These are phyloP conservation scores for Bauhinia variegata DNA, from an alignment of 306 rosid species.

Conservation along the genomic window DNA sequence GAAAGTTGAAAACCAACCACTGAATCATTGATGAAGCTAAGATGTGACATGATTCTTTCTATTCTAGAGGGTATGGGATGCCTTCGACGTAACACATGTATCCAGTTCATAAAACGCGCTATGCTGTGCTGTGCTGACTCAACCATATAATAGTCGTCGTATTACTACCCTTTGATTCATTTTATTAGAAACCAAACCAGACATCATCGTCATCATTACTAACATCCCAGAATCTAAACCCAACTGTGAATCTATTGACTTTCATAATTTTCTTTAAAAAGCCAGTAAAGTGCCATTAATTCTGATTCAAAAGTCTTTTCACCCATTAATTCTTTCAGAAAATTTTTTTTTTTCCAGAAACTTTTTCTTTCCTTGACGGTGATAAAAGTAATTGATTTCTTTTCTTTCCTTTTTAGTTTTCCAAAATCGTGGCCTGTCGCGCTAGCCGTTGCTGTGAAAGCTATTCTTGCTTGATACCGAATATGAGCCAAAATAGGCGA, in stretches of 20 bases:
- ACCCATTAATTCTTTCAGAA: background rate
- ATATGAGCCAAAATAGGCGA: background rate
- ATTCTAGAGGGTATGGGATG: no score
- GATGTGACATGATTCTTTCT: no score
- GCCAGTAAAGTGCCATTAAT: background rate
- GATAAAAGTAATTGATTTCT: slow-evolving; percentile 1
- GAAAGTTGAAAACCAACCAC: no score
- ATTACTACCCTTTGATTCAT: background rate
- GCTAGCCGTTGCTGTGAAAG: slow-evolving; percentile 16
- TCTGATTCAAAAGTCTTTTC: slow-evolving; percentile 29
- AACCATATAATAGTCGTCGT: no score
- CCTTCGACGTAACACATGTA: no score
- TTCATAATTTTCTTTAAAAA: slow-evolving; percentile 9
- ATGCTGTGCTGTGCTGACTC: no score
- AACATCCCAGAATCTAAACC: background rate
- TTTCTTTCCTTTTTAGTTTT: background rate
- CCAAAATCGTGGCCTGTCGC: background rate
- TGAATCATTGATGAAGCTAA: no score
- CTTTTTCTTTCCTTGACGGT: background rate
- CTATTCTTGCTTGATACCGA: background rate
- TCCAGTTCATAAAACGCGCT: no score
- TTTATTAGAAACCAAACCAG: background rate
- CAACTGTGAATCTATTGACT: slow-evolving; percentile 23
- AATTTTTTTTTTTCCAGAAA: background rate
- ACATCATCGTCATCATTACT: slow-evolving; percentile 32